Evolutionary conservation across 805 yeast species (phyloP).

Genomic region (Maudiozyma bulderi): DNA sequence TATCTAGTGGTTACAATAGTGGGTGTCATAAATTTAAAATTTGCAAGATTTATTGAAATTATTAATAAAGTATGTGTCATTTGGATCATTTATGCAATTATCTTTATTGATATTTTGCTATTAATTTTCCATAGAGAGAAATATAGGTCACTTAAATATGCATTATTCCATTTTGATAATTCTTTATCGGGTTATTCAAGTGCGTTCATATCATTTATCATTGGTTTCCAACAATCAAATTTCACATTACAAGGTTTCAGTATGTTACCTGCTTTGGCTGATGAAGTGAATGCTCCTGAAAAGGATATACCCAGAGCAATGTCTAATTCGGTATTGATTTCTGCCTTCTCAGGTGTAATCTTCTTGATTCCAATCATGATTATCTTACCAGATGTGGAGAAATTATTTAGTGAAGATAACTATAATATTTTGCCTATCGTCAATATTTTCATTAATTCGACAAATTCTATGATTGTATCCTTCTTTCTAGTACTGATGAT

Average conservation of each 20-base stretch:
- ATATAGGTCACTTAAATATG: slow-evolving; percentile 49
- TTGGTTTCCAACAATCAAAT: slow-evolving; percentile 70
- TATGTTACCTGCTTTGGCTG: slow-evolving; percentile 70
- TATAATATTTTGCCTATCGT: slow-evolving; percentile 70
- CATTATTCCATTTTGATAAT: slow-evolving; percentile 60
- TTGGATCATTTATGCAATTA: slow-evolving; percentile 66
- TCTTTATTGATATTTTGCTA: slow-evolving; percentile 55
- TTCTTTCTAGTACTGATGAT: slow-evolving; percentile 57
- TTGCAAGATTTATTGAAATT: slow-evolving; percentile 48
- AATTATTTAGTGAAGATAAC: slow-evolving; percentile 32
- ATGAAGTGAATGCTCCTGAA: slow-evolving; percentile 72
- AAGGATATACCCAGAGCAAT: slow-evolving; percentile 67
- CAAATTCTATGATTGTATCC: slow-evolving; percentile 60
- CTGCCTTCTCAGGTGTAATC: slow-evolving; percentile 60
- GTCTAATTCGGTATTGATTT: slow-evolving; percentile 50
- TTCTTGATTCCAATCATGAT: slow-evolving; percentile 64
- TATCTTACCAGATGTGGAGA: slow-evolving; percentile 57
- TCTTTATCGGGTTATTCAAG: slow-evolving; percentile 66
- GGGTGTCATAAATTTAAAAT: slow-evolving; percentile 53
- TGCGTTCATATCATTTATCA: slow-evolving; percentile 55
- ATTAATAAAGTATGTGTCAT: slow-evolving; percentile 61
- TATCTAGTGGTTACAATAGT: slow-evolving; percentile 47
- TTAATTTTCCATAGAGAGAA: slow-evolving; percentile 44
- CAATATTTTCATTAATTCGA: slow-evolving; percentile 59
- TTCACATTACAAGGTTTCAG: slow-evolving; percentile 80